phyloP scores from a whole-genome alignment of 164 flowering plant species.

The Kalanchoe fedtschenkoi region DNA sequence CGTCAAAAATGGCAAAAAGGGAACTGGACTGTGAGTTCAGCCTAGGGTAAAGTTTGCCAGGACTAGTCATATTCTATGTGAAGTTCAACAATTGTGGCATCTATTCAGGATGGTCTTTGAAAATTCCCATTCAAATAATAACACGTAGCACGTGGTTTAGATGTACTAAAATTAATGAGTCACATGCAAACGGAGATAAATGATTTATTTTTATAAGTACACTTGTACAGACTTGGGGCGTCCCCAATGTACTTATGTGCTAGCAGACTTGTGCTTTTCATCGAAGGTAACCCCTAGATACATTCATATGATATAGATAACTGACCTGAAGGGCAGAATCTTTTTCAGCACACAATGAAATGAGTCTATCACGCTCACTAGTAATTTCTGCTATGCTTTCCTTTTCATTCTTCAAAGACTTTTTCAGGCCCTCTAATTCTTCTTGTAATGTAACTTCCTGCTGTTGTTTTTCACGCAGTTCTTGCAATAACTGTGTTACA shows the following conservation, averaged over 20 bases:
- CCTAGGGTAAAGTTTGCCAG: background rate
- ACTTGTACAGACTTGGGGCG: too few relatives aligned
- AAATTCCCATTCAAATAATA: too few relatives aligned
- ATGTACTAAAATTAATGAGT: too few relatives aligned
- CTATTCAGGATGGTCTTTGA: background rate
- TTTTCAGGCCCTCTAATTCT: constrained; percentile 57
- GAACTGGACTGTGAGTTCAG: background rate
- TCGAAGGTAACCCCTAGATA: too few relatives aligned
- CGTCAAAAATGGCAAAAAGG: background rate
- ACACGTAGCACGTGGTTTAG: too few relatives aligned
- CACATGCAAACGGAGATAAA: too few relatives aligned
- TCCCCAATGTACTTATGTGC: too few relatives aligned
- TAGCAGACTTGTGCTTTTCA: too few relatives aligned
- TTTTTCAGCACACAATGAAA: constrained; percentile 48
- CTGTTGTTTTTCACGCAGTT: constrained; percentile 54
- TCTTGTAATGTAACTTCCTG: constrained; percentile 50
- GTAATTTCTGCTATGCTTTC: constrained; percentile 39
- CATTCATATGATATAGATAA: background rate
- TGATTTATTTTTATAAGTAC: too few relatives aligned
- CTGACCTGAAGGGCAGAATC: constrained; percentile 64
- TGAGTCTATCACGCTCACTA: constrained; percentile 44
- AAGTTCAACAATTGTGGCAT: background rate
- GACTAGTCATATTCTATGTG: too few relatives aligned
- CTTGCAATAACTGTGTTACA: constrained; percentile 48
- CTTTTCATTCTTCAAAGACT: constrained; percentile 42